A percentile compares a stretch with the other conserved stretches of the same genome.
These are phyloP conservation scores for Tolypocladium guangdongense DNA, from an alignment of 2,329 filamentous ascomycete genomes.

Conservation along the genomic window DNA sequence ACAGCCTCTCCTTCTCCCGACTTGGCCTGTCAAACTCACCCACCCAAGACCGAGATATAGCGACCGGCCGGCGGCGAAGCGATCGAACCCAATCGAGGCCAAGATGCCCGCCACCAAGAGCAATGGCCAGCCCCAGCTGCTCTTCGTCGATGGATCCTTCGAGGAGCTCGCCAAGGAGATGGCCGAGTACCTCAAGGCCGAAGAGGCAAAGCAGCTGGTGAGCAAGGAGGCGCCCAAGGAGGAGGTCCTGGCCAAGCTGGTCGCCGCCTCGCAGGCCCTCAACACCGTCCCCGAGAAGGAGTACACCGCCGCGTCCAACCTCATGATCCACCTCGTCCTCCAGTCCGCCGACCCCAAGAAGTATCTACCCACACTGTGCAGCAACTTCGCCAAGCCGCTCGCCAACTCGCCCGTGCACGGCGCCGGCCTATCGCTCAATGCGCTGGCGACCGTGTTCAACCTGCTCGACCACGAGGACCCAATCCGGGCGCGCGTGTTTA, in stretches of 20 bases:
- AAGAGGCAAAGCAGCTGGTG: conserved; percentile 67
- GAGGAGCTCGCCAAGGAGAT: conserved; percentile 90
- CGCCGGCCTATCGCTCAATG: conserved; percentile 73
- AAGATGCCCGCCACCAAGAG: conserved; percentile 22
- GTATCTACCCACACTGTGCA: conserved; percentile 80
- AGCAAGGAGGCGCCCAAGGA: conserved; percentile 61
- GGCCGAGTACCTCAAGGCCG: conserved; percentile 81
- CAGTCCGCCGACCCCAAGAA: conserved; percentile 77
- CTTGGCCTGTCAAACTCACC: conserved; percentile 2
- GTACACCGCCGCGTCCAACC: conserved; percentile 91
- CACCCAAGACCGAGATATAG: conserved; percentile 2
- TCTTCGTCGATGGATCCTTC: conserved; percentile 84
- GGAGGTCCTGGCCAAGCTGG: conserved; percentile 80
- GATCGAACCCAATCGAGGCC: conserved; percentile 5
- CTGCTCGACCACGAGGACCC: conserved; percentile 67
- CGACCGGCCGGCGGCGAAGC: conserved; percentile 9
- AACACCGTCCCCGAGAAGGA: conserved; percentile 91
- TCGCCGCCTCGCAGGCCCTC: conserved; percentile 65
- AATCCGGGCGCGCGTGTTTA: conserved; percentile 80
- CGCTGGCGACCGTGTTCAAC: conserved; percentile 95
- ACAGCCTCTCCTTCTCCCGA: conserved; percentile 6
- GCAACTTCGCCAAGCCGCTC: conserved; percentile 79
- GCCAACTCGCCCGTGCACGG: conserved; percentile 78
- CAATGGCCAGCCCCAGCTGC: conserved; percentile 44
- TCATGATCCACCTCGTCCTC: conserved; percentile 84